Conservation (phyloP, 2,329 filamentous ascomycete genomes). For the Ilyonectria sp. region DNA sequence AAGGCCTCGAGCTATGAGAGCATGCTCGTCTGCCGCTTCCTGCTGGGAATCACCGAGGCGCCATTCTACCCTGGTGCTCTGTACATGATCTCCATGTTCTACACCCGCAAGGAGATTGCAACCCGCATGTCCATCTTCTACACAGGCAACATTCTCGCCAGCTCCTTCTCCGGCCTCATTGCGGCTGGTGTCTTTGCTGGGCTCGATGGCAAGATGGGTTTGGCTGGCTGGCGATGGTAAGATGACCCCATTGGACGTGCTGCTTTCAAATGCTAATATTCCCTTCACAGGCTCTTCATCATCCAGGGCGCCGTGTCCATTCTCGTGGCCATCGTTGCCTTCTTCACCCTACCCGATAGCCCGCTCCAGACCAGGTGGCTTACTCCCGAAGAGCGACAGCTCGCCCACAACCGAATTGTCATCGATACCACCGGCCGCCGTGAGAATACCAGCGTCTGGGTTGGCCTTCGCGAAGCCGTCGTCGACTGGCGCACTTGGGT, state of each 20-base stretch:
- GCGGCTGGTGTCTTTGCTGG: slow-evolving; percentile 58
- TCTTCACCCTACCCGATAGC: slow-evolving; percentile 55
- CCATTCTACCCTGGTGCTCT: slow-evolving; percentile 56
- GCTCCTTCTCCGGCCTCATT: slow-evolving; percentile 61
- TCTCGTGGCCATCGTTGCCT: slow-evolving; percentile 49
- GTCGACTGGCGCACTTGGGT: slow-evolving; percentile 48
- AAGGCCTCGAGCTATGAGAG: slow-evolving; percentile 58
- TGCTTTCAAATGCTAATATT: neutral
- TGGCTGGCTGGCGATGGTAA: slow-evolving; percentile 52
- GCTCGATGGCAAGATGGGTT: slow-evolving; percentile 45
- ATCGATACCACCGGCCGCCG: slow-evolving; percentile 45
- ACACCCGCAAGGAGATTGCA: slow-evolving; percentile 65
- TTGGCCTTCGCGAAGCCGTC: slow-evolving; percentile 41
- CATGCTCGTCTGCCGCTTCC: slow-evolving; percentile 59
- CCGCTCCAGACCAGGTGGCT: slow-evolving; percentile 58
- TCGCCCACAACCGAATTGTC: slow-evolving; percentile 59
- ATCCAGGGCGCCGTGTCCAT: slow-evolving; percentile 49
- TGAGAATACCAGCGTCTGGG: slow-evolving; percentile 56
- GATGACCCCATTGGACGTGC: neutral
- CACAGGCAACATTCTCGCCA: slow-evolving; percentile 55
- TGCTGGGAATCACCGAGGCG: slow-evolving; percentile 59
- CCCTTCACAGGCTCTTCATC: slow-evolving; percentile 45
- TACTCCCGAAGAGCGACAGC: slow-evolving; percentile 55
- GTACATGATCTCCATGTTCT: slow-evolving; percentile 67
- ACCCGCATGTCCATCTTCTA: slow-evolving; percentile 62